Percentiles rank a stretch among this genome's conserved stretches.
Evolutionary conservation across 805 yeast species (phyloP).

Genomic region (Candida golubevii): DNA sequence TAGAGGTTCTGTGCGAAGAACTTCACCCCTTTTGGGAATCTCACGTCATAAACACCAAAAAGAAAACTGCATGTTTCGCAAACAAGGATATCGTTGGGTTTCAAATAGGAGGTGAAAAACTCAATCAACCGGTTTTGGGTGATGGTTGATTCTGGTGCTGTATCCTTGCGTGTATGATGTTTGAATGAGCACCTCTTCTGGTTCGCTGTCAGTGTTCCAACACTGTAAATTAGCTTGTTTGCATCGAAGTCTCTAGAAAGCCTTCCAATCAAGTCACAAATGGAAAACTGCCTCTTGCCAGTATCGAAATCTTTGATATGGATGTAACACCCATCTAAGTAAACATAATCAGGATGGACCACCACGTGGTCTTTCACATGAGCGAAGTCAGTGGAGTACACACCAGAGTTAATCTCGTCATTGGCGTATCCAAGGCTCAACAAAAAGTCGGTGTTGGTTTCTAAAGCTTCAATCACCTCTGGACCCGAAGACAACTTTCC

Average conservation of each 20-base stretch:
- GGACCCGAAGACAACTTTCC: slow-evolving; percentile 47
- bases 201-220: slow-evolving; percentile 12
- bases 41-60: slow-evolving; percentile 67
- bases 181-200: slow-evolving; percentile 12
- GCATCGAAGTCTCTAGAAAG: slow-evolving; percentile 22
- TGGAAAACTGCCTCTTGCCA: slow-evolving; percentile 25
- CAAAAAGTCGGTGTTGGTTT: slow-evolving; percentile 58
- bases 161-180: slow-evolving; percentile 3
- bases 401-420: slow-evolving; percentile 27
- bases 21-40: slow-evolving; percentile 51
- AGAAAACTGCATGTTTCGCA: slow-evolving; percentile 81
- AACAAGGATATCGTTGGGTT: slow-evolving; percentile 65
- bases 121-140: slow-evolving; percentile 34
- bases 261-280: slow-evolving; percentile 30
- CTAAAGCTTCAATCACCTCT: slow-evolving; percentile 18
- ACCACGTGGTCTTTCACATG: slow-evolving; percentile 26
- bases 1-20: slow-evolving; percentile 70
- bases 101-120: slow-evolving; percentile 33
- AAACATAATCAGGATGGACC: slow-evolving; percentile 39
- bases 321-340: slow-evolving; percentile 26
- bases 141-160: slow-evolving; percentile 10
- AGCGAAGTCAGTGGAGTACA: slow-evolving; percentile 18
- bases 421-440: slow-evolving; percentile 63
- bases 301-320: slow-evolving; percentile 17
- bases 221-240: slow-evolving; percentile 5